Evolutionary conservation across 2,329 filamentous ascomycete species (phyloP).

Genomic region (Neopestalotiopsis sp.): DNA sequence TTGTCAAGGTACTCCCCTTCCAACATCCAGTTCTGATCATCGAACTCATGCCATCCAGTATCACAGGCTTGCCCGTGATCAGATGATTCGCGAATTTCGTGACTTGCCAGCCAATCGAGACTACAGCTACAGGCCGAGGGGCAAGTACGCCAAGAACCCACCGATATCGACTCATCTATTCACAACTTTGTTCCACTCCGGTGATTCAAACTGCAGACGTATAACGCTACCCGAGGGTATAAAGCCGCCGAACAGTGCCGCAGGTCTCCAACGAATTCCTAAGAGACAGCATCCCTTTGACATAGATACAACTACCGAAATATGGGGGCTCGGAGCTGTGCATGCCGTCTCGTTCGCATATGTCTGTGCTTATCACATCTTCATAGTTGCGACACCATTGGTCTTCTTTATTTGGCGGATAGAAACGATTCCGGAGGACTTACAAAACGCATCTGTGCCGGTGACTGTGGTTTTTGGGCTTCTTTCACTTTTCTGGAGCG

Average conservation of each 20-base stretch:
- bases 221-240: background rate
- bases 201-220: background rate
- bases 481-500: conserved; percentile 2
- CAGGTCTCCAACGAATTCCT: background rate
- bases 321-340: background rate
- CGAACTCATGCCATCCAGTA: background rate
- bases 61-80: background rate
- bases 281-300: background rate
- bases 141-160: background rate
- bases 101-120: background rate
- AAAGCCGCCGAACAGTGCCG: background rate
- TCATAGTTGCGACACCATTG: background rate
- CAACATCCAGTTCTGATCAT: background rate
- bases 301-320: background rate
- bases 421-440: background rate
- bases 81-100: background rate
- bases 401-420: background rate
- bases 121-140: background rate
- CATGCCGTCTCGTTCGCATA: conserved; percentile 1
- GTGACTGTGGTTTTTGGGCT: conserved; percentile 2
- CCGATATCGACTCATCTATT: background rate
- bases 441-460: background rate
- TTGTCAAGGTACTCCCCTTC: conserved; percentile 7
- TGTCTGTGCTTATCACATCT: background rate
- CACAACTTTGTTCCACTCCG: background rate